Conservation (phyloP, 1,284 basidiomycete genomes). For the Cutaneotrichosporon curvatum region DNA sequence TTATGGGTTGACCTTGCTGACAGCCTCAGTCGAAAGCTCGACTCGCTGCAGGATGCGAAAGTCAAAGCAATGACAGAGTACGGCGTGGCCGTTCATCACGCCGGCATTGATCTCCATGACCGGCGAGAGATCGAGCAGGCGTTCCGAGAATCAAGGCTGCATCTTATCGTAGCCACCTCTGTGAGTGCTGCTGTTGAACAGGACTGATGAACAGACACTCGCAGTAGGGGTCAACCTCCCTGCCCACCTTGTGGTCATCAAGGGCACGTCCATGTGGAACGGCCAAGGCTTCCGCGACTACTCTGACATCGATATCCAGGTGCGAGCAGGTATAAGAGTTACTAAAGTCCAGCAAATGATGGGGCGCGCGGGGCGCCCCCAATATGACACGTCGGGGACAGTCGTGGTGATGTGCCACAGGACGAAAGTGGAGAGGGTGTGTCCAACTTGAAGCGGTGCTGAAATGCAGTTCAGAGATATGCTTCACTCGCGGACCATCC, state of each 20-base stretch:
- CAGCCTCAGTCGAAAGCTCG: slow-evolving; percentile 2
- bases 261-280: slow-evolving; percentile 40
- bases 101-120: slow-evolving; percentile 48
- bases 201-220: slow-evolving; percentile 40
- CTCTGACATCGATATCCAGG: slow-evolving; percentile 45
- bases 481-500: slow-evolving; percentile 52
- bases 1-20: background rate
- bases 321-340: slow-evolving; percentile 12
- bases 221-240: slow-evolving; percentile 53
- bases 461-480: slow-evolving; percentile 45
- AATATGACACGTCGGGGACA: slow-evolving; percentile 63
- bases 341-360: slow-evolving; percentile 40
- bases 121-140: slow-evolving; percentile 47
- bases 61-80: slow-evolving; percentile 24
- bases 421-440: slow-evolving; percentile 27
- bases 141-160: slow-evolving; percentile 45
- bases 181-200: slow-evolving; percentile 18
- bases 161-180: slow-evolving; percentile 44
- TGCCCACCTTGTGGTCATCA: slow-evolving; percentile 47
- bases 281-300: slow-evolving; percentile 41
- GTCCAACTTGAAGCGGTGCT: background rate
- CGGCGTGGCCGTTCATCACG: slow-evolving; percentile 52
- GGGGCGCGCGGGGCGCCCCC: slow-evolving; percentile 72
- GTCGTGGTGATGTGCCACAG: slow-evolving; percentile 36
- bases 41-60: slow-evolving; percentile 27